phyloP scores from a whole-genome alignment of 495 filamentous ascomycete species.

The Aspergillus diversus region DNA sequence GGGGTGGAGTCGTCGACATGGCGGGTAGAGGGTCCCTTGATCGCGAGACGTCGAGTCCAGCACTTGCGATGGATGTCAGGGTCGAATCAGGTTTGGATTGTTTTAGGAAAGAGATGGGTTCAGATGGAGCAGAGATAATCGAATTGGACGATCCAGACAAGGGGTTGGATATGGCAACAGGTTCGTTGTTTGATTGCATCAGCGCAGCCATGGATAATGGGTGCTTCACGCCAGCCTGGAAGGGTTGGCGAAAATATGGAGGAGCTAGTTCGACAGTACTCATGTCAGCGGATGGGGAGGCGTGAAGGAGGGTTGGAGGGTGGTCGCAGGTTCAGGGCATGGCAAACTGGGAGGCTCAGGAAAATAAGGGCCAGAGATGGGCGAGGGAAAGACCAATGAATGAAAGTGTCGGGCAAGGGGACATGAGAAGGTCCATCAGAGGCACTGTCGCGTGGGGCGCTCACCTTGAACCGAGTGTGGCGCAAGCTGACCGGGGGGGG shows the following conservation, averaged over 20 bases:
- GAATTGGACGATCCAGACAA: constrained; percentile 34
- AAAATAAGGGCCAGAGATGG: constrained; percentile 5
- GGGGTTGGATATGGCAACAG: constrained; percentile 45
- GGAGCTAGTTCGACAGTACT: constrained; percentile 65
- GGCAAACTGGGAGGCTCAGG: not conserved
- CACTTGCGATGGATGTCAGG: constrained; percentile 51
- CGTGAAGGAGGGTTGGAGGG: constrained; percentile 51
- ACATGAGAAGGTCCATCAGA: constrained; percentile 21
- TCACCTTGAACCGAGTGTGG: constrained; percentile 52
- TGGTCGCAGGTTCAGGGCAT: constrained; percentile 8
- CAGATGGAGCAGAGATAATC: constrained; percentile 35
- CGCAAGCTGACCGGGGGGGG: constrained; percentile 50
- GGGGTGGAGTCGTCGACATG: constrained; percentile 36
- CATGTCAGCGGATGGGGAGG: constrained; percentile 59
- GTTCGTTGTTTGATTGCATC: constrained; percentile 52
- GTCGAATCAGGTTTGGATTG: constrained; percentile 47
- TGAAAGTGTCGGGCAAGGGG: constrained; percentile 7
- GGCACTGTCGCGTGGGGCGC: constrained; percentile 45
- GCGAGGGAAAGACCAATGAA: constrained; percentile 2
- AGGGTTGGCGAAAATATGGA: constrained; percentile 54
- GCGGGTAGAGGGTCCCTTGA: constrained; percentile 37
- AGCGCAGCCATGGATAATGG: constrained; percentile 51
- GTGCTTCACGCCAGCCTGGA: constrained; percentile 40
- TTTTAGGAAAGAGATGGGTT: constrained; percentile 41
- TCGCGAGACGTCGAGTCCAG: constrained; percentile 49